A percentile compares a stretch with the other conserved stretches of the same genome.
Evolutionary conservation across 768 basidiomycete genomes (phyloP).

Genomic region (Zangia roseola): DNA sequence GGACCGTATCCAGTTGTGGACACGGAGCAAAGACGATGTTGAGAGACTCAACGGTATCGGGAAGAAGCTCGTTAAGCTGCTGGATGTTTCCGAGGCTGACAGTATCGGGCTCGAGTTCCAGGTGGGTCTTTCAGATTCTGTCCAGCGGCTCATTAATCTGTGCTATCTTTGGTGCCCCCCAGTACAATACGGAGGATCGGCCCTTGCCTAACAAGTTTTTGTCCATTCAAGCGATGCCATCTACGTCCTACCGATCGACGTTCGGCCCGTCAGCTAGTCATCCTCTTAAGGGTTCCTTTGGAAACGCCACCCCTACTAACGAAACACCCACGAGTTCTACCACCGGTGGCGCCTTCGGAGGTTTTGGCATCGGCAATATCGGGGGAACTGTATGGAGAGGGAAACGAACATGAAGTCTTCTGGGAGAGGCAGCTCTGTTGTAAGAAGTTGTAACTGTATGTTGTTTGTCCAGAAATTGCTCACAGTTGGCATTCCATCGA

Average conservation of each 20-base stretch:
- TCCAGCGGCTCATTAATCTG: background rate
- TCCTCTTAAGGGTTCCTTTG: conserved; percentile 21
- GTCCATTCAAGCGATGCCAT: conserved; percentile 69
- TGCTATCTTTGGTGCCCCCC: background rate
- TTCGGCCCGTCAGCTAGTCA: conserved; percentile 45
- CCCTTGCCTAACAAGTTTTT: conserved; percentile 82
- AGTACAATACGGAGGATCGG: conserved; percentile 89
- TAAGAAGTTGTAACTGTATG: conserved; percentile 10
- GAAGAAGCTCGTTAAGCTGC: conserved; percentile 73
- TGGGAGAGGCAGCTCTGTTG: background rate
- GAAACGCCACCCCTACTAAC: conserved; percentile 22
- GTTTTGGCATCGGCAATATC: conserved; percentile 46
- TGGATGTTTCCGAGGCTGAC: conserved; percentile 83
- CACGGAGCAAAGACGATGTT: conserved; percentile 80
- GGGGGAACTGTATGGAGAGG: conserved; percentile 30
- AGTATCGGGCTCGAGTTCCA: conserved; percentile 89
- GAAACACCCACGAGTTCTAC: conserved; percentile 25
- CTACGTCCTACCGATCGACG: conserved; percentile 62
- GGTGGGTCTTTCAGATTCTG: conserved; percentile 41
- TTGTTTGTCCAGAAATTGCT: conserved; percentile 11
- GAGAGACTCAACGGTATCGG: conserved; percentile 84
- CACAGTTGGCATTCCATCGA: conserved; percentile 6
- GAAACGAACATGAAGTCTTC: conserved; percentile 24
- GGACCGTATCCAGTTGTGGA: conserved; percentile 92
- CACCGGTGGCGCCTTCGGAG: conserved; percentile 45